Evolutionary conservation across 164 flowering plant genomes (phyloP).

Genomic region (Magnolia sinica): DNA sequence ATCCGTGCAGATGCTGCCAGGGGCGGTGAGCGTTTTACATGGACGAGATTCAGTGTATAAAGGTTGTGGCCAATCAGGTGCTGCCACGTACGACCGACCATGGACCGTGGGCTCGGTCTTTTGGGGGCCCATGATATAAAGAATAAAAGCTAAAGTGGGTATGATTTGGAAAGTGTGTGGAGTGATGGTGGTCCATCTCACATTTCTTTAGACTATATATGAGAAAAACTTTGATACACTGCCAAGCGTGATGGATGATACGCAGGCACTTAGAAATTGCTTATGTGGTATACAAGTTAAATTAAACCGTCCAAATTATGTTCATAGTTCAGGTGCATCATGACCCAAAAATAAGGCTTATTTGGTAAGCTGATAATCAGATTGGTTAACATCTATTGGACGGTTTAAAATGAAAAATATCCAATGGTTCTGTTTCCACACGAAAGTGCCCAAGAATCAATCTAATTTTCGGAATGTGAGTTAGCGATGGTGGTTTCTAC

Average conservation of each 20-base stretch:
- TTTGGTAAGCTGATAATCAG: no score
- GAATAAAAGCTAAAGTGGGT: neutral
- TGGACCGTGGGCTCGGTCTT: conserved; percentile 27
- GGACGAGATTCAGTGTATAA: conserved; percentile 20
- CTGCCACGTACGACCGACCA: conserved; percentile 49
- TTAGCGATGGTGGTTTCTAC: no score
- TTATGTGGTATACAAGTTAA: no score
- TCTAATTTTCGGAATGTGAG: no score
- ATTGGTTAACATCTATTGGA: no score
- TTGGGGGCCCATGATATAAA: neutral
- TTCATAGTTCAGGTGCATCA: no score
- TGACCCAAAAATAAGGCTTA: no score
- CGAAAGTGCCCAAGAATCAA: no score
- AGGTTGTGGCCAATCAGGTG: conserved; percentile 12
- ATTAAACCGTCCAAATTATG: no score
- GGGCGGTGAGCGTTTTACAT: conserved; percentile 21
- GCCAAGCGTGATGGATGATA: neutral
- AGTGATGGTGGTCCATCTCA: conserved; percentile 10
- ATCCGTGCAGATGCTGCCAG: conserved; percentile 13
- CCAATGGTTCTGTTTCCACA: no score
- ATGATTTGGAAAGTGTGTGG: neutral
- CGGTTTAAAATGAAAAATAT: no score
- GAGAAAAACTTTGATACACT: neutral
- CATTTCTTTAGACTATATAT: neutral
- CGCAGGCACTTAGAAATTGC: neutral